Conservation (phyloP, 139 green algal genomes). For the Eudorina sp. region DNA sequence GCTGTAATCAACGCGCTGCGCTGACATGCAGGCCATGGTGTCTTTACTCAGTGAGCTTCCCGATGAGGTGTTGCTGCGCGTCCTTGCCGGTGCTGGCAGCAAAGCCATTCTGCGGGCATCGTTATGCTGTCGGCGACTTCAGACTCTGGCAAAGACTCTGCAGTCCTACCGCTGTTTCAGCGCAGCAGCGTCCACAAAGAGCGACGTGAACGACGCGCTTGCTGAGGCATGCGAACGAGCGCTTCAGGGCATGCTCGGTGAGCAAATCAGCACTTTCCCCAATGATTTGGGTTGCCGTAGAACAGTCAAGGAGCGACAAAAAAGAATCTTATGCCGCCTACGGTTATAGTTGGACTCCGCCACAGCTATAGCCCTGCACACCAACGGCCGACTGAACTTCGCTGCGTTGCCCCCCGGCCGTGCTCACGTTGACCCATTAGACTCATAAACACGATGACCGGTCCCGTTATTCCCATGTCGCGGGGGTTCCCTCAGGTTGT, state of each 20-base stretch:
- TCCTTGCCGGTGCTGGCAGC: not conserved
- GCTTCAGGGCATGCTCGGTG: slow-evolving; percentile 33
- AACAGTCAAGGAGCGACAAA: too few relatives aligned
- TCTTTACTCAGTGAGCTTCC: not conserved
- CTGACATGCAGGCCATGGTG: not conserved
- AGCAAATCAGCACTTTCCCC: too few relatives aligned
- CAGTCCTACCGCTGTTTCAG: not conserved
- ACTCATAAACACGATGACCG: too few relatives aligned
- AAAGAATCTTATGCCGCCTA: too few relatives aligned
- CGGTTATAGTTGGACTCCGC: too few relatives aligned
- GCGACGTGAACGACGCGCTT: not conserved
- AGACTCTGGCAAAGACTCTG: not conserved
- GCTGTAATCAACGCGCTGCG: not conserved
- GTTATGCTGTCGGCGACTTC: not conserved
- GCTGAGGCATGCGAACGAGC: slow-evolving; percentile 1
- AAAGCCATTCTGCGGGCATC: not conserved
- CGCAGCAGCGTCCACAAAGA: not conserved
- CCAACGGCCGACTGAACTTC: too few relatives aligned
- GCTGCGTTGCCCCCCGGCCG: too few relatives aligned
- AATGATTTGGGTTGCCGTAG: too few relatives aligned
- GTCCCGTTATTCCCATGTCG: too few relatives aligned
- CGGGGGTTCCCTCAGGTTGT: not conserved
- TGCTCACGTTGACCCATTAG: too few relatives aligned
- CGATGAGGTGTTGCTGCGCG: slow-evolving; percentile 25
- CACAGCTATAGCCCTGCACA: too few relatives aligned